Base-by-base conservation (phyloP, 352 stramenopile species). In the Pythium vanterpoolii region DNA sequence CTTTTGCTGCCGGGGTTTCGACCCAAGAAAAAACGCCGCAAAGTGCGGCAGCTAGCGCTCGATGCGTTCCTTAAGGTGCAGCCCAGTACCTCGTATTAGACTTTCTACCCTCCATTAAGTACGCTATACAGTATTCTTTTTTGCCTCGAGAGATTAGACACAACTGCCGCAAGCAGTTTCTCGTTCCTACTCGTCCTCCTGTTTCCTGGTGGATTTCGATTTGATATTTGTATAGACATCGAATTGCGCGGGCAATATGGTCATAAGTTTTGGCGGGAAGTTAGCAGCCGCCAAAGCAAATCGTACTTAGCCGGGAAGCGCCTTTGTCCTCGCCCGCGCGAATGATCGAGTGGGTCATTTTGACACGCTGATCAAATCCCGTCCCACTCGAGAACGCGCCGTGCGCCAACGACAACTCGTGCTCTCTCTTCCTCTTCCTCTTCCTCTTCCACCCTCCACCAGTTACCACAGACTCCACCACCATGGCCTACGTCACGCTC, bases 401-500 rank as follows among this genome's bases (percentile, higher is more conserved):
- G 38, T 40, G 23, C 43, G 6, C 36, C 24, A 34, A 34, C 42
- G n/a, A 26, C n/a, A 48, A 10, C n/a, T 21, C 5, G 28, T 11
- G 39, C 42, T 28, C 42, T 48, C 28, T 18, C 16, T 30, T 30
- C 42, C 28, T 11, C 28, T 1, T 21, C 24, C 24, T 16, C 2
- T 16, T 16, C n/a, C 30, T 46, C 19, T 19, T 11, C 43, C 27
- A 39, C 16, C 14, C 53, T 27, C 13, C 44, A 27, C 42, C 33
- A 47, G 11, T 6, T 21, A 44, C 27, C 24, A 43, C 24, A 24
- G 49, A 16, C 36, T 46, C 40, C 19, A 19, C 4, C 4, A 57
- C 27, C 24, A 95, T 95, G 86, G 86, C 86, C 30, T 95, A 93
- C 77, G 83, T 95, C 48, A 95, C 86, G 61, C 75, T 98, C 34